Evolutionary conservation across 176 grass and related monocot species (phyloP), one percentile per base, ranked within the genome.

Genomic region (Cenchrus fungigraminus): DNA sequence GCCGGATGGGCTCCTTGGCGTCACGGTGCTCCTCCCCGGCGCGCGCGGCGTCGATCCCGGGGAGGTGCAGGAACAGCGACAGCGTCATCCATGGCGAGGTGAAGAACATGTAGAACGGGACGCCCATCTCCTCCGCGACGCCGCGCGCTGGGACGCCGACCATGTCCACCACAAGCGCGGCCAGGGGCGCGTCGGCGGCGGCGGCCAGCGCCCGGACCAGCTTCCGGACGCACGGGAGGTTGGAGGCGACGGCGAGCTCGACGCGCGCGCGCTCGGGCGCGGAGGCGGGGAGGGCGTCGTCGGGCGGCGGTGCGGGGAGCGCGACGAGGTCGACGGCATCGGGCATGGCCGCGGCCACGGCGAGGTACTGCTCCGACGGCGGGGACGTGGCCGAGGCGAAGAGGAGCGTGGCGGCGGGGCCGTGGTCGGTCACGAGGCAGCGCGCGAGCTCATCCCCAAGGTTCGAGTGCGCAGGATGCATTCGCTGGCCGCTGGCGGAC

Each of bases 41-140:
- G 25, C 65, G 22, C n/a, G 65, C 0, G 11, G 91, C 87, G 68
- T 95, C 95, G 28, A 98, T 50, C 73, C 54, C 73, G 2, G 93
- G 95, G 59, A 98, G 82, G 77, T 90, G 93, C 12, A 98, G 54
- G 52, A 95, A 0, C 53, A 98, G 83, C 6, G 91, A 93, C 6
- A 98, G 77, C 20, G 43, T n/a, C 79, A 90, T 79, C 79, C 84
- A 86, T 58, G 79, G 79, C 15, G 73, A 51, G 20, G 91, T 90
- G 73, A 93, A 90, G 87, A 98, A 98, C 77, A 86, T 31, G 88
- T 93, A 93, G 15, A 73, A 10, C 8, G 82, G 91, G 10, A 81
- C 34, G 12, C 83, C 89, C 0, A 84, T 65, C 56, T 90, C 87
- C 5, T 0, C 6, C 0, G 87, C 91, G 13, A 92, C 85, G 4